These are phyloP conservation scores for Globisporangium okanoganense DNA, from an alignment of 352 stramenopile species.

Conservation along the genomic window DNA sequence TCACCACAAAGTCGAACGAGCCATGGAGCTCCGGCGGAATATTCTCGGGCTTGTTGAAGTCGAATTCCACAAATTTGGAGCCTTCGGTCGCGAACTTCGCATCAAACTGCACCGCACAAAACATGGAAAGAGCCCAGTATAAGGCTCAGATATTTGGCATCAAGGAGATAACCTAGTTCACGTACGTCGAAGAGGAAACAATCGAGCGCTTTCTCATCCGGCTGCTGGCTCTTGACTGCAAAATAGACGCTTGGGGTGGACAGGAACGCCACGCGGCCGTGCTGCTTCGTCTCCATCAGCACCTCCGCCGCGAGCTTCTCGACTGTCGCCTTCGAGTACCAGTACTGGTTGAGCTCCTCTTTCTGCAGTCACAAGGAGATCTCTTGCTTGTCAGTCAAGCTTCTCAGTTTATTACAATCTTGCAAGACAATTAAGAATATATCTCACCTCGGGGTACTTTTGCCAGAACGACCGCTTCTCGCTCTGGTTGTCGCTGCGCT, in stretches of 20 bases:
- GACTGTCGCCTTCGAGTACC: conserved; percentile 90
- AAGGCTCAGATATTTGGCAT: neutral
- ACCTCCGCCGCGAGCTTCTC: conserved; percentile 65
- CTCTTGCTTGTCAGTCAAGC: neutral
- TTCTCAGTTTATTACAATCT: neutral
- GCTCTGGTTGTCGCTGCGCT: conserved; percentile 18
- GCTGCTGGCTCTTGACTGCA: conserved; percentile 53
- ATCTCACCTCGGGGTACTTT: conserved; percentile 53
- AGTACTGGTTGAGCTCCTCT: conserved; percentile 95
- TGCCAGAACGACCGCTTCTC: conserved; percentile 53
- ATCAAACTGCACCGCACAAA: conserved; percentile 60
- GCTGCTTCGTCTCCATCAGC: conserved; percentile 38
- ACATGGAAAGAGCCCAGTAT: neutral
- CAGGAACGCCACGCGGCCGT: conserved; percentile 84
- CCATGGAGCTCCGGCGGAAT: conserved; percentile 49
- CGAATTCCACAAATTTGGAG: conserved; percentile 79
- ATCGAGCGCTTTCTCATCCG: conserved; percentile 22
- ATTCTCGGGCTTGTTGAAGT: conserved; percentile 83
- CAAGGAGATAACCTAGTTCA: conserved; percentile 4
- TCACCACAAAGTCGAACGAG: conserved; percentile 90
- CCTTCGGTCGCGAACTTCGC: conserved; percentile 66
- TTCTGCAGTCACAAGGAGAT: conserved; percentile 52
- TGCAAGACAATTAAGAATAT: neutral
- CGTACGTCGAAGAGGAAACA: conserved; percentile 90
- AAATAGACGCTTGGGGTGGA: conserved; percentile 95